Conservation (phyloP, 2,329 filamentous ascomycete species). For the Knoxdaviesia capensis region DNA sequence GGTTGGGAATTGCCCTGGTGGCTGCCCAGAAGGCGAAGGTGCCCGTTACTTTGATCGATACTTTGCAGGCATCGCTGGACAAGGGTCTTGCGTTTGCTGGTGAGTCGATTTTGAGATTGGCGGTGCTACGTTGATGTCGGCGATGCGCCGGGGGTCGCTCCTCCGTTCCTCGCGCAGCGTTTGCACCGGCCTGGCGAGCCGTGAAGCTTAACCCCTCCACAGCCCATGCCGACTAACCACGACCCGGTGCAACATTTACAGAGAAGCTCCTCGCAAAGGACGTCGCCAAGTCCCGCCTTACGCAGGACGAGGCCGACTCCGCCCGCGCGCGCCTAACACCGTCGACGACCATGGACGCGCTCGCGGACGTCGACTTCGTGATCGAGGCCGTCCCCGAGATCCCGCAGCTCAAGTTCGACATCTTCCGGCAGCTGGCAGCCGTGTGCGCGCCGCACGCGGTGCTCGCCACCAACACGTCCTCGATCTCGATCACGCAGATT, state of each 20-base stretch:
- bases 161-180: background rate
- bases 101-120: conserved; percentile 15
- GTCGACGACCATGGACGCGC: conserved; percentile 53
- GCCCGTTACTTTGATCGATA: conserved; percentile 72
- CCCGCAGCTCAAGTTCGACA: conserved; percentile 64
- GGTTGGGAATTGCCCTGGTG: conserved; percentile 86
- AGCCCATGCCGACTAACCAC: too few relatives aligned
- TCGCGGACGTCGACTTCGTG: conserved; percentile 79
- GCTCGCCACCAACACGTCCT: conserved; percentile 95
- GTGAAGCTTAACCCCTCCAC: background rate
- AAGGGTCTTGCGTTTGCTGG: conserved; percentile 82
- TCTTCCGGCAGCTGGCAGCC: conserved; percentile 66
- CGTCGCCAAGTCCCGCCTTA: conserved; percentile 69
- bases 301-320: conserved; percentile 58
- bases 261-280: conserved; percentile 90
- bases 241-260: conserved; percentile 11
- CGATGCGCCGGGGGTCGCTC: too few relatives aligned
- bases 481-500: conserved; percentile 91
- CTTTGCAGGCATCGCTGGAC: conserved; percentile 62
- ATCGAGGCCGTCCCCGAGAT: conserved; percentile 97
- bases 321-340: conserved; percentile 49
- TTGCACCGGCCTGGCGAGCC: background rate
- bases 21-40: conserved; percentile 70
- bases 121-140: too few relatives aligned
- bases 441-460: conserved; percentile 73